A percentile compares a stretch with the other conserved stretches of the same genome.
Evolutionary conservation across 192 early-diverging fungal species (phyloP).

Genomic region (Linnemannia exigua): DNA sequence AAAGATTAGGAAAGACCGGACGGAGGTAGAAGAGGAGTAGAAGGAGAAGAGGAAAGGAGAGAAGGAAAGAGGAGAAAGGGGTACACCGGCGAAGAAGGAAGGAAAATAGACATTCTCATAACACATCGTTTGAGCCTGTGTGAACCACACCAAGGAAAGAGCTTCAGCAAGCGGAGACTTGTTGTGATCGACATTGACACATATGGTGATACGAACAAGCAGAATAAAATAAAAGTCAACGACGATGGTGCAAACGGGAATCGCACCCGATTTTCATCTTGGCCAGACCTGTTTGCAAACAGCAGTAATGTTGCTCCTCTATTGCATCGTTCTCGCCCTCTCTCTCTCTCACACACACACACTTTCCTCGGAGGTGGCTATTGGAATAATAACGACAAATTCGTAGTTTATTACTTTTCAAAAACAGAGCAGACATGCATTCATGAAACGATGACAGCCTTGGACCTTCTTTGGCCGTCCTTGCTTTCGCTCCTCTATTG

Average conservation of each 20-base stretch:
- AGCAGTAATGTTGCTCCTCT: background rate
- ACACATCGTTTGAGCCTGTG: no score
- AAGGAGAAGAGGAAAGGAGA: background rate
- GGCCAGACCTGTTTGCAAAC: constrained; percentile 40
- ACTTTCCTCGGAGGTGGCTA: background rate
- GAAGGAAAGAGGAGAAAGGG: background rate
- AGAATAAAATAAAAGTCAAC: background rate
- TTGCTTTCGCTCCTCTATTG: constrained; percentile 6
- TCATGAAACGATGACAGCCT: background rate
- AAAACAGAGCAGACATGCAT: background rate
- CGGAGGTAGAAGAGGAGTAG: background rate
- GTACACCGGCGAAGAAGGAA: background rate
- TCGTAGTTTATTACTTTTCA: constrained; percentile 21
- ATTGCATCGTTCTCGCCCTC: background rate
- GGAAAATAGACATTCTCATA: no score
- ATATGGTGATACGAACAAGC: no score
- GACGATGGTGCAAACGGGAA: constrained; percentile 3
- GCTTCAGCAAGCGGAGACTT: background rate
- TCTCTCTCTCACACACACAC: background rate
- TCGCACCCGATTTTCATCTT: constrained; percentile 27
- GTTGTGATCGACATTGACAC: no score
- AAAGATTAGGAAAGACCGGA: no score
- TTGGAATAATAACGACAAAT: constrained; percentile 16
- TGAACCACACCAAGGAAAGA: background rate
- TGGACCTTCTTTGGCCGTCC: background rate